Percentiles rank a stretch among this genome's conserved stretches.
Evolutionary conservation across 805 yeast genomes (phyloP).

Genomic region (Candida suzukii): DNA sequence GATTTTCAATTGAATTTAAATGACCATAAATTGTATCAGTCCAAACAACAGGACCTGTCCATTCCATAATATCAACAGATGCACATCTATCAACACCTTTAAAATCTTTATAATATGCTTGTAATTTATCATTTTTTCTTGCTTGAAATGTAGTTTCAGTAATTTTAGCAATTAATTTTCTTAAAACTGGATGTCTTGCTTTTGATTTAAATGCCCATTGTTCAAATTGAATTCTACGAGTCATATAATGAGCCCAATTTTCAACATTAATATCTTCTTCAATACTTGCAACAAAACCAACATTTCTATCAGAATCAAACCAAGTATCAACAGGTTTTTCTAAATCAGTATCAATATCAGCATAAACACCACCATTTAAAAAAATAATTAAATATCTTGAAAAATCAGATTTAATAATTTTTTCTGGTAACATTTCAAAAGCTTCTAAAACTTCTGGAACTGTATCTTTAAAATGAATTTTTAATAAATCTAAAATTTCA

Average conservation of each 20-base stretch:
- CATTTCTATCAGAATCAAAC: slow-evolving; percentile 46
- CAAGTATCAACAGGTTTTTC: slow-evolving; percentile 52
- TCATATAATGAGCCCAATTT: slow-evolving; percentile 45
- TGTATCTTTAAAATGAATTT: slow-evolving; percentile 22
- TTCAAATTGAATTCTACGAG: slow-evolving; percentile 52
- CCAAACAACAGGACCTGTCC: slow-evolving; percentile 81
- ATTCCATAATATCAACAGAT: slow-evolving; percentile 48
- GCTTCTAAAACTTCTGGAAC: slow-evolving; percentile 50
- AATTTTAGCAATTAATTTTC: slow-evolving; percentile 46
- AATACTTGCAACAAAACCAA: slow-evolving; percentile 49
- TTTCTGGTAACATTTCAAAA: slow-evolving; percentile 47
- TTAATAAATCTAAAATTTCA: slow-evolving; percentile 22
- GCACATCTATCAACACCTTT: slow-evolving; percentile 29
- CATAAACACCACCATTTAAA: slow-evolving; percentile 53
- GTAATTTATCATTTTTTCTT: slow-evolving; percentile 25
- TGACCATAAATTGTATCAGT: slow-evolving; percentile 66
- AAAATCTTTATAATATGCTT: slow-evolving; percentile 29
- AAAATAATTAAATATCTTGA: slow-evolving; percentile 47
- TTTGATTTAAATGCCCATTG: slow-evolving; percentile 58
- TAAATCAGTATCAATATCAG: slow-evolving; percentile 54
- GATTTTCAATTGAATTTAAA: slow-evolving; percentile 36
- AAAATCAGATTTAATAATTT: slow-evolving; percentile 45
- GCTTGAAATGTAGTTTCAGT: slow-evolving; percentile 42
- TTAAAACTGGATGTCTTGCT: slow-evolving; percentile 53
- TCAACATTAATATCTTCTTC: slow-evolving; percentile 48